These are phyloP conservation scores for Botrytis hyacinthi DNA, from an alignment of 2,329 filamentous ascomycete genomes.

Conservation along the genomic window DNA sequence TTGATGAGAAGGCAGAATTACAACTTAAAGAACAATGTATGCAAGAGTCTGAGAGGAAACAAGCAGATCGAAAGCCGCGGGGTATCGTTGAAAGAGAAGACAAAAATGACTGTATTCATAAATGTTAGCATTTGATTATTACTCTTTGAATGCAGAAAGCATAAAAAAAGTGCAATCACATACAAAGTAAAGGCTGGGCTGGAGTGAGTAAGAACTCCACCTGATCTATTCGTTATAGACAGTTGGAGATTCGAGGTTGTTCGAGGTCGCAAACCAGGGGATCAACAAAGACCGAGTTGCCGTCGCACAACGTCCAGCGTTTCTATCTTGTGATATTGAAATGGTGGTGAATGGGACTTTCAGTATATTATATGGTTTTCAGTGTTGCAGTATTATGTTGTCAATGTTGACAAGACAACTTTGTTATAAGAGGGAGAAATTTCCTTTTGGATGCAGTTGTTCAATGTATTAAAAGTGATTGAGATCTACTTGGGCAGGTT, in stretches of 20 bases:
- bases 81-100: slow-evolving; percentile 34
- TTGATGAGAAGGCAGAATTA: slow-evolving; percentile 28
- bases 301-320: slow-evolving; percentile 17
- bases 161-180: slow-evolving; percentile 3
- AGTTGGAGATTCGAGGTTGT: background rate
- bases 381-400: slow-evolving; percentile 3
- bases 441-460: background rate
- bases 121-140: slow-evolving; percentile 6
- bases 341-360: background rate
- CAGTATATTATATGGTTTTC: background rate
- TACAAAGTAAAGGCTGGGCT: slow-evolving; percentile 15
- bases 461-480: slow-evolving; percentile 4
- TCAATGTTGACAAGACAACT: background rate
- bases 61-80: slow-evolving; percentile 28
- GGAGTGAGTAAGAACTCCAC: background rate
- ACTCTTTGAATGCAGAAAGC: background rate
- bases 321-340: background rate
- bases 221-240: slow-evolving; percentile 7
- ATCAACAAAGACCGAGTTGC: background rate
- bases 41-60: slow-evolving; percentile 18
- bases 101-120: slow-evolving; percentile 14
- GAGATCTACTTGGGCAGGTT: background rate
- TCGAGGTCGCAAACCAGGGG: slow-evolving; percentile 10
- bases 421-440: background rate
- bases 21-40: slow-evolving; percentile 22